Percentiles rank a stretch among this genome's conserved stretches.
Conservation (phyloP, 2,329 filamentous ascomycete species). For the Cladosporium sp. region DNA sequence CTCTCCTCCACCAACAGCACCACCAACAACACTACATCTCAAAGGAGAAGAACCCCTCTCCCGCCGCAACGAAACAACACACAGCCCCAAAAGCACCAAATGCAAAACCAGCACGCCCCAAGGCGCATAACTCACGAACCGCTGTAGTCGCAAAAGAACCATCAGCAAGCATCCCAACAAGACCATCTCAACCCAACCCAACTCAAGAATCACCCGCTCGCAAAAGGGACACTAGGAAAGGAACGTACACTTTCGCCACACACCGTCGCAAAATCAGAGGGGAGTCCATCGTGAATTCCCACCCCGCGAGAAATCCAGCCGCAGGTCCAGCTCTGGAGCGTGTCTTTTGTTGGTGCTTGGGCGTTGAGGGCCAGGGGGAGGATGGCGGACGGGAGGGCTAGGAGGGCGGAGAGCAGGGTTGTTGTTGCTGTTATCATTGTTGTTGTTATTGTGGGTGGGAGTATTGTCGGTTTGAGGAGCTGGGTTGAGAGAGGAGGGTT, state of each 20-base stretch:
- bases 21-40: neutral
- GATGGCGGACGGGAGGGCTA: constrained; percentile 38
- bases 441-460: constrained; percentile 25
- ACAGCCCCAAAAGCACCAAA: constrained; percentile 20
- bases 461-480: constrained; percentile 36
- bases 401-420: constrained; percentile 33
- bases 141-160: constrained; percentile 20
- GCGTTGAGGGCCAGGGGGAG: constrained; percentile 31
- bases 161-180: neutral
- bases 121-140: constrained; percentile 42
- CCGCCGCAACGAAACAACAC: neutral
- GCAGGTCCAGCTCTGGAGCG: constrained; percentile 36
- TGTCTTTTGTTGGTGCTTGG: constrained; percentile 24
- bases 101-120: constrained; percentile 39
- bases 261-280: constrained; percentile 34
- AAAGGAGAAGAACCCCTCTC: neutral
- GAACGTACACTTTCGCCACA: constrained; percentile 38
- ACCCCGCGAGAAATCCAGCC: constrained; percentile 21
- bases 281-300: constrained; percentile 24
- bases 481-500: constrained; percentile 22
- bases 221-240: neutral
- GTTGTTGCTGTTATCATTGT: neutral
- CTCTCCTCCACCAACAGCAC: neutral
- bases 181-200: too few species aligned
- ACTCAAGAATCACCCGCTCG: too few species aligned